Conservation (phyloP, 306 rosid genomes). For the Trifolium dubium region DNA sequence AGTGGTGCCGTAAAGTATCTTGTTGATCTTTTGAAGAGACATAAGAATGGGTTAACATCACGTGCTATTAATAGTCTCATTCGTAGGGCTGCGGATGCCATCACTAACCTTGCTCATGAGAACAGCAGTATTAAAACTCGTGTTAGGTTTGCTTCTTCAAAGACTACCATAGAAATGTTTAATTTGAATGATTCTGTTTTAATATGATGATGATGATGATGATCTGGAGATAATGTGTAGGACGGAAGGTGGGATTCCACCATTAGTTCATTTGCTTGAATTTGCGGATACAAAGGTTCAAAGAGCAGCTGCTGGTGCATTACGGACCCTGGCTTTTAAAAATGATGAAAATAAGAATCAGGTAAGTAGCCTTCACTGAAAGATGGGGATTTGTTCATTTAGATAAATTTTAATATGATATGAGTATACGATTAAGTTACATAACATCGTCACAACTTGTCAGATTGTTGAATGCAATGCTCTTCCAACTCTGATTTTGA, state of each 20-base stretch:
- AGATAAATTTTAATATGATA: slow-evolving; percentile 13
- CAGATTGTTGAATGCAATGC: slow-evolving; percentile 99
- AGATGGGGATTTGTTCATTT: slow-evolving; percentile 1
- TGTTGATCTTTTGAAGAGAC: slow-evolving; percentile 85
- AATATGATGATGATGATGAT: background rate
- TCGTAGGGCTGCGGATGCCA: slow-evolving; percentile 98
- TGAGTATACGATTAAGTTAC: slow-evolving; percentile 20
- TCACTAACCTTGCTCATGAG: slow-evolving; percentile 98
- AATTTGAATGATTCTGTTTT: slow-evolving; percentile 30
- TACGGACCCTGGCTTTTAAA: slow-evolving; percentile 93
- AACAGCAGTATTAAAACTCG: slow-evolving; percentile 90
- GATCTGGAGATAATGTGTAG: slow-evolving; percentile 53
- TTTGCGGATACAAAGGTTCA: slow-evolving; percentile 94
- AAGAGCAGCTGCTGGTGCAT: slow-evolving; percentile 98
- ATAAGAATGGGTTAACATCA: slow-evolving; percentile 55
- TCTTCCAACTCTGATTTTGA: slow-evolving; percentile 90
- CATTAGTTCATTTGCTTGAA: slow-evolving; percentile 92
- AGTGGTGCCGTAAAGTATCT: slow-evolving; percentile 83
- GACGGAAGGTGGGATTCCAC: slow-evolving; percentile 98
- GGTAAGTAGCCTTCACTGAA: slow-evolving; percentile 51
- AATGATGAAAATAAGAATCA: slow-evolving; percentile 96
- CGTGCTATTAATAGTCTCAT: slow-evolving; percentile 88
- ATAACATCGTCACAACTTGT: slow-evolving; percentile 37
- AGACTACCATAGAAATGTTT: slow-evolving; percentile 24
- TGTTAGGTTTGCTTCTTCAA: slow-evolving; percentile 75